Evolutionary conservation across 768 basidiomycete genomes (phyloP).

Genomic region (Auricularia sp.): DNA sequence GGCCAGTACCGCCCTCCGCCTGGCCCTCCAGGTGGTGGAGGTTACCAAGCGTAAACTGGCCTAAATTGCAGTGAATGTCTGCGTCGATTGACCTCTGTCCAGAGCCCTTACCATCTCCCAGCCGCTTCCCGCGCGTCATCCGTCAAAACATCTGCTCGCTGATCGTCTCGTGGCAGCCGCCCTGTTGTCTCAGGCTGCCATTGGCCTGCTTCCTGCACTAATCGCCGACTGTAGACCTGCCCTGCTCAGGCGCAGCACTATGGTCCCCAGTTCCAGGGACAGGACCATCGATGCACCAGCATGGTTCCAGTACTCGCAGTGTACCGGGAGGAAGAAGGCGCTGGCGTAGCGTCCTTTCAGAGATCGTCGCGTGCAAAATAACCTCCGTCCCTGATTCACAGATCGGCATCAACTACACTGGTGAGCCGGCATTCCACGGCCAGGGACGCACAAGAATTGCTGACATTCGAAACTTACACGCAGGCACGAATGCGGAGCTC

Average conservation of each 20-base stretch:
- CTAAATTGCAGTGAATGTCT: not conserved
- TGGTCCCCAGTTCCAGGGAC: slow-evolving; percentile 45
- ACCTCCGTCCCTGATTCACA: slow-evolving; percentile 19
- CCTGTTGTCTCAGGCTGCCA: not conserved
- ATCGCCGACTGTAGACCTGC: slow-evolving; percentile 14
- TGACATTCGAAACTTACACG: not conserved
- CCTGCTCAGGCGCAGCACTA: slow-evolving; percentile 52
- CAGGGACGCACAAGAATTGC: too few relatives aligned
- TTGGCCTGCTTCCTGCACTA: not conserved
- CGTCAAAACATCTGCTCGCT: too few relatives aligned
- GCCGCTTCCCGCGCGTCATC: not conserved
- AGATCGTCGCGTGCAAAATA: not conserved
- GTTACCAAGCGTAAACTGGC: not conserved
- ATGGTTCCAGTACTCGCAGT: slow-evolving; percentile 83
- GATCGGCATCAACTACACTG: slow-evolving; percentile 87
- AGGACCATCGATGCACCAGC: slow-evolving; percentile 39
- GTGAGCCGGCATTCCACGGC: not conserved
- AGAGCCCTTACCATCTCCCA: not conserved
- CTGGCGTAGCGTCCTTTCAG: slow-evolving; percentile 31
- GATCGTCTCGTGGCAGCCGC: too few relatives aligned
- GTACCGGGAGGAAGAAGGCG: slow-evolving; percentile 80
- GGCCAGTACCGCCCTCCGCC: not conserved
- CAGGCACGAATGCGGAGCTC: slow-evolving; percentile 49
- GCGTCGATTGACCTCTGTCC: not conserved
- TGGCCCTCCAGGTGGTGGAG: not conserved